Evolutionary conservation across 768 basidiomycete genomes (phyloP).

Genomic region (Termitomyces sp.): DNA sequence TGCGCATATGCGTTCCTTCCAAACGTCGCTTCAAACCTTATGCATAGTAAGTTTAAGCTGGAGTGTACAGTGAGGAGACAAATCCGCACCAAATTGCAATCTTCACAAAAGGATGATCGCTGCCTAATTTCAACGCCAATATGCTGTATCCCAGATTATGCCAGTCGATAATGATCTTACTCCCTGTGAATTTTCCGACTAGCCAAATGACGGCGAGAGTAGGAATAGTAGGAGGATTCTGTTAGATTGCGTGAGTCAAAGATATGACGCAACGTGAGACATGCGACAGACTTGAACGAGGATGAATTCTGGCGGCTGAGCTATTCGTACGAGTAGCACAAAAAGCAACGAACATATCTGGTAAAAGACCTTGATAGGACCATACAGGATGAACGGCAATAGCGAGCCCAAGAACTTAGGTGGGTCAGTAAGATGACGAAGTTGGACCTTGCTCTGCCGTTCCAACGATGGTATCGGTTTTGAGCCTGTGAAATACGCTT

Average conservation of each 20-base stretch:
- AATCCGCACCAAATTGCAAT: constrained; percentile 65
- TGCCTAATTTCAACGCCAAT: constrained; percentile 75
- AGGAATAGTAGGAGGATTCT: constrained; percentile 98
- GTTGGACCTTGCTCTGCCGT: constrained; percentile 54
- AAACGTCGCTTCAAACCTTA: constrained; percentile 80
- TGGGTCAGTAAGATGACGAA: constrained; percentile 64
- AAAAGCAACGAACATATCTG: constrained; percentile 62
- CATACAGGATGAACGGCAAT: constrained; percentile 66
- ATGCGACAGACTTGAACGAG: constrained; percentile 75
- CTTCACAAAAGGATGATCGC: constrained; percentile 59
- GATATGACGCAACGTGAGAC: background rate
- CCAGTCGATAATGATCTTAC: constrained; percentile 96
- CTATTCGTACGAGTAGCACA: constrained; percentile 54
- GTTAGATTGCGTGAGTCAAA: background rate
- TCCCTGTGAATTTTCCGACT: constrained; percentile 58
- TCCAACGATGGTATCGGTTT: constrained; percentile 70
- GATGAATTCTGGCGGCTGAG: constrained; percentile 73
- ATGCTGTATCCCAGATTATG: constrained; percentile 97
- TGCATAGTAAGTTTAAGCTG: background rate
- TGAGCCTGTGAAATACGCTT: constrained; percentile 47
- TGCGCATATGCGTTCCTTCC: constrained; percentile 83
- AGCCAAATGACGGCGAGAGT: constrained; percentile 84
- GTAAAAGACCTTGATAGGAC: constrained; percentile 73
- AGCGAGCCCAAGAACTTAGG: constrained; percentile 39
- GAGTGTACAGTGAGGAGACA: background rate